Evolutionary conservation across 2,329 filamentous ascomycete species (phyloP).

Genomic region (Diaporthe sp.): DNA sequence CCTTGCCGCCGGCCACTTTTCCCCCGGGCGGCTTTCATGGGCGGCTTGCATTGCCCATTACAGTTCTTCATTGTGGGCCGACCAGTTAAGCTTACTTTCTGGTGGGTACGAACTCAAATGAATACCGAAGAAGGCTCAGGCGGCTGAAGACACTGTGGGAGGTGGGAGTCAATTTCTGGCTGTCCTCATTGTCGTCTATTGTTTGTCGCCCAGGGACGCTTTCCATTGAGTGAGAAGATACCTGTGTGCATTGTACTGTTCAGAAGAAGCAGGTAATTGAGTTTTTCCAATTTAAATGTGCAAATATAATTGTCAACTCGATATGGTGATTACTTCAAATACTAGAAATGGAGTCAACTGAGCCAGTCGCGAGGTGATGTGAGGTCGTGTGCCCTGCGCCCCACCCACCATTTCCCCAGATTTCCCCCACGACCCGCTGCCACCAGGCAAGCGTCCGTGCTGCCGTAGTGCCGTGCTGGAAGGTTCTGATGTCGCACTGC

Average conservation of each 20-base stretch:
- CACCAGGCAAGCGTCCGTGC: slow-evolving; percentile 1
- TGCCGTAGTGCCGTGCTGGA: not conserved
- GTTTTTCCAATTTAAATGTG: not conserved
- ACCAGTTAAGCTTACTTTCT: not conserved
- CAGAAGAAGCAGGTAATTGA: not conserved
- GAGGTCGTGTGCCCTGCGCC: not conserved
- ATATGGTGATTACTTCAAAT: not conserved
- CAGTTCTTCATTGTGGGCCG: not conserved
- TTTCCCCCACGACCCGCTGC: not conserved
- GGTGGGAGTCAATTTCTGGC: not conserved
- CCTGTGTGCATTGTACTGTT: not conserved
- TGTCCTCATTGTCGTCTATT: not conserved
- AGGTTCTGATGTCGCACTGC: not conserved
- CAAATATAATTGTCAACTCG: not conserved
- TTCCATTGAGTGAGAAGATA: not conserved
- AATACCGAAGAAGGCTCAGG: not conserved
- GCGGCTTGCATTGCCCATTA: not conserved
- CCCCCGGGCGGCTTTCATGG: not conserved
- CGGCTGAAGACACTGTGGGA: not conserved
- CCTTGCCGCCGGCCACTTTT: not conserved
- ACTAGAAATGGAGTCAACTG: not conserved
- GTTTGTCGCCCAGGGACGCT: not conserved
- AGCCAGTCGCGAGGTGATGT: not conserved
- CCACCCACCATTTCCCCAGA: slow-evolving; percentile 18
- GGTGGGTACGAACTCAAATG: not conserved